Evolutionary conservation across 305 asterid genomes (phyloP), one percentile per base, ranked within the genome.

Genomic region (Fraxinus greggii): DNA sequence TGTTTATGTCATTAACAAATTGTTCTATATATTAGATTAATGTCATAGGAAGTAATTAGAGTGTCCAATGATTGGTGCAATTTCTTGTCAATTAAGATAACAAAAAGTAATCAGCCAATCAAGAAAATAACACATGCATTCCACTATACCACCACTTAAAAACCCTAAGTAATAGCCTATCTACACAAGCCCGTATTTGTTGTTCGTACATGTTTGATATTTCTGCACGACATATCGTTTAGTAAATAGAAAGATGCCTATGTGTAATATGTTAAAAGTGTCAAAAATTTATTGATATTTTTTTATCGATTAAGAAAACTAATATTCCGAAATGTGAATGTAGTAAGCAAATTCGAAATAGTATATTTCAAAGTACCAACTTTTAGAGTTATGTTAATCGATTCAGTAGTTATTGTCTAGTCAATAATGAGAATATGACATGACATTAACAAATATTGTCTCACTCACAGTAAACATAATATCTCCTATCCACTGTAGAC

Each of bases 111-210:
- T 36, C 19, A 36, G 51, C 29, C 78, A 32, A 73, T 73, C 8
- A 19, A 74, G 78, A 12, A 74, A 78, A 81, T 59, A 36, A 80
- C 93, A 87, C 91, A 89, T 91, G 94, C 89, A 87, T 82, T 86
- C 94, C 95, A 90, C 93, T 83, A 36, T 15, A 81, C 84, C 78
- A 89, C 86, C 85, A 89, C 93, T 89, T 89, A 79, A 79, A 19
- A 79, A 19, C 26, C 26, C 10, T 56, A 56, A 56, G 1, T n/a
- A 54, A 54, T 19, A 54, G 65, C 10, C 65, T 54, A 54, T 23
- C 24, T n/a, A 54, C 24, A 38, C 15, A 10, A 9, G 38, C 40
- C 40, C 9, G 9, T 5, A 5, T 38, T 40, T 40, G 51, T 40
- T 40, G 15, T 40, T 40, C 17, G 17, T 10, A 40, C 51, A 40